These are phyloP conservation scores for Blechomonas ayalai DNA, from an alignment of 208 protist genomes.

Conservation along the genomic window DNA sequence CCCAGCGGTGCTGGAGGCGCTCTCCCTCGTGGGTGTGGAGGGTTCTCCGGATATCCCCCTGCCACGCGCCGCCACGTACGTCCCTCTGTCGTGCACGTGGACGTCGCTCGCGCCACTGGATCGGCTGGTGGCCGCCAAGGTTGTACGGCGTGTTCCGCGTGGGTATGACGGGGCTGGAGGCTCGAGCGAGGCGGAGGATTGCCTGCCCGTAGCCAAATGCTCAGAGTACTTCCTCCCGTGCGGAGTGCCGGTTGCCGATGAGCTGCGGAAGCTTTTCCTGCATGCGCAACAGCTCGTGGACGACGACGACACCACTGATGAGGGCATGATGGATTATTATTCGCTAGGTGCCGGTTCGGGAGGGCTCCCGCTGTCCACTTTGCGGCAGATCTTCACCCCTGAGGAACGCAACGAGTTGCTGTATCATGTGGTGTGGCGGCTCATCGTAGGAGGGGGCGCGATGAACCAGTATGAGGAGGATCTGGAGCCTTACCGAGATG, in stretches of 20 bases:
- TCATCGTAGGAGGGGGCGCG: slow-evolving; percentile 55
- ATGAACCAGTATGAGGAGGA: slow-evolving; percentile 83
- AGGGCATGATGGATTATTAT: slow-evolving; percentile 18
- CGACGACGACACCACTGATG: slow-evolving; percentile 24
- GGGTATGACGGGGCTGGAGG: no score
- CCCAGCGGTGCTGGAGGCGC: slow-evolving; percentile 7
- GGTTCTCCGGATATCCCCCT: neutral
- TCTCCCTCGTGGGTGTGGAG: slow-evolving; percentile 1
- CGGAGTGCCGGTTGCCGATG: slow-evolving; percentile 54
- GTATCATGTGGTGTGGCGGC: slow-evolving; percentile 64
- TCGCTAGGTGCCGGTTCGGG: slow-evolving; percentile 4
- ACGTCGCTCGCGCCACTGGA: slow-evolving; percentile 29
- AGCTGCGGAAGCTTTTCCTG: slow-evolving; percentile 64
- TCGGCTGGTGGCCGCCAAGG: slow-evolving; percentile 16
- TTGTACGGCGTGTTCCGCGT: slow-evolving; percentile 29
- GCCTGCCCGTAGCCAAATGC: slow-evolving; percentile 30
- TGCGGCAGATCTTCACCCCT: slow-evolving; percentile 19
- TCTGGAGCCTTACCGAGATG: slow-evolving; percentile 38
- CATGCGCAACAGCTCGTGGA: slow-evolving; percentile 13
- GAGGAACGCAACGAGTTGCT: slow-evolving; percentile 41
- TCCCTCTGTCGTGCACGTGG: slow-evolving; percentile 18
- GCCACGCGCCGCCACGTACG: slow-evolving; percentile 3
- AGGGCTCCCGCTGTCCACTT: slow-evolving; percentile 12
- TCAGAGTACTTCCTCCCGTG: slow-evolving; percentile 42
- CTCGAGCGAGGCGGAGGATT: no score